Conservation (phyloP, 2,329 filamentous ascomycete species). For the Albifimbria verrucaria region DNA sequence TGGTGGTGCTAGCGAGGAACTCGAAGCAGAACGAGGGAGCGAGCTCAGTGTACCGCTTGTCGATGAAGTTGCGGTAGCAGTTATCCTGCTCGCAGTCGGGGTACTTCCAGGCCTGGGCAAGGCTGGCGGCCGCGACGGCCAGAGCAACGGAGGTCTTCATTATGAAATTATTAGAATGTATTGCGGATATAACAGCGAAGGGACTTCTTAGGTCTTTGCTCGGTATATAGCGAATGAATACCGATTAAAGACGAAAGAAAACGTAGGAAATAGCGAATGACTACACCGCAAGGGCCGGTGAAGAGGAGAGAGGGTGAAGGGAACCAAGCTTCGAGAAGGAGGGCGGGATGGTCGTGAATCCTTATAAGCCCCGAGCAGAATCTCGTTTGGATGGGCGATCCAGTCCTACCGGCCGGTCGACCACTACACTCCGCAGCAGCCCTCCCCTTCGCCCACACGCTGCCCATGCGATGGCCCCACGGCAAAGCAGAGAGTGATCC, state of each 20-base stretch:
- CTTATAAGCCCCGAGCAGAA: neutral
- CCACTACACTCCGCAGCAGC: too few relatives aligned
- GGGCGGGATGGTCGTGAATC: neutral
- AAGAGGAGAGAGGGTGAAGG: neutral
- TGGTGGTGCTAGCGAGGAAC: constrained; percentile 12
- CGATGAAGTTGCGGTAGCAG: constrained; percentile 24
- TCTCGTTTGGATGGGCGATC: neutral
- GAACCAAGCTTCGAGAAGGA: neutral
- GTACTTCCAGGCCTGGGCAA: neutral
- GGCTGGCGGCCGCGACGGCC: constrained; percentile 1
- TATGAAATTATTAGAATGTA: neutral
- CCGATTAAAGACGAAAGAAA: neutral
- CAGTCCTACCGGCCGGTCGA: too few relatives aligned
- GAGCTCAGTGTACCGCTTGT: constrained; percentile 15
- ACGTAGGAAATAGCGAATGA: constrained; percentile 1
- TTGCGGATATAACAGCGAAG: neutral
- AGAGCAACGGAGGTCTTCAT: neutral
- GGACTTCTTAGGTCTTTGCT: neutral
- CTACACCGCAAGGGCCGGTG: constrained; percentile 2
- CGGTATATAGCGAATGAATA: constrained; percentile 1
- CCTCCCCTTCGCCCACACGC: too few relatives aligned
- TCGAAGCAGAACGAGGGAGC: constrained; percentile 18
- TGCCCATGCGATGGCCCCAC: neutral
- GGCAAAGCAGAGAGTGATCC: neutral
- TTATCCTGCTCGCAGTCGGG: constrained; percentile 10